These are phyloP conservation scores for Postia placenta DNA, from an alignment of 768 basidiomycete genomes.

Conservation along the genomic window DNA sequence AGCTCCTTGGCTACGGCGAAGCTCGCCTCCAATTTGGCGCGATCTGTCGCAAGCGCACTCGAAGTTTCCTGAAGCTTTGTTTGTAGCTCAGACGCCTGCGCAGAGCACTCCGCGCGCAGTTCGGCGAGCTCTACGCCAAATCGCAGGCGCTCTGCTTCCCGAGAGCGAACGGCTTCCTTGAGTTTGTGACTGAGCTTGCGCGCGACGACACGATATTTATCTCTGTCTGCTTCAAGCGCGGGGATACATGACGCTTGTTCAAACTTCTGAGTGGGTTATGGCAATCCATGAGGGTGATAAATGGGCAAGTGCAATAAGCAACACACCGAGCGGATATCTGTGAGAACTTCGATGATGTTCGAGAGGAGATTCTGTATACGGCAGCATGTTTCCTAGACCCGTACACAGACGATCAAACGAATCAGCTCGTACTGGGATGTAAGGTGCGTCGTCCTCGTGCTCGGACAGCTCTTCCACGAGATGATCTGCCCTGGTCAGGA, in stretches of 20 bases:
- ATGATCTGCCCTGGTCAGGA: slow-evolving; percentile 1
- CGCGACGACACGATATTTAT: neutral
- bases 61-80: slow-evolving; percentile 4
- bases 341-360: neutral
- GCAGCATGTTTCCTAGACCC: neutral
- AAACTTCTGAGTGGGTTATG: neutral
- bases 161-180: slow-evolving; percentile 3
- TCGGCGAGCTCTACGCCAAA: neutral
- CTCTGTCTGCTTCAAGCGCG: neutral
- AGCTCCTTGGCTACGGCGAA: neutral
- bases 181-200: slow-evolving; percentile 2
- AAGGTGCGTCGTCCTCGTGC: neutral
- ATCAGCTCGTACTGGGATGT: neutral
- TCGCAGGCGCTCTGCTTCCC: slow-evolving; percentile 6
- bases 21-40: slow-evolving; percentile 2
- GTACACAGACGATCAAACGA: no score
- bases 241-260: neutral
- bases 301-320: neutral
- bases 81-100: slow-evolving; percentile 2
- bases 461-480: neutral
- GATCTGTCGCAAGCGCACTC: neutral
- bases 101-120: slow-evolving; percentile 1
- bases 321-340: slow-evolving; percentile 5
- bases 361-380: neutral
- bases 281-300: neutral